Conservation (phyloP, 164 flowering plant species). For the Sedum album region DNA sequence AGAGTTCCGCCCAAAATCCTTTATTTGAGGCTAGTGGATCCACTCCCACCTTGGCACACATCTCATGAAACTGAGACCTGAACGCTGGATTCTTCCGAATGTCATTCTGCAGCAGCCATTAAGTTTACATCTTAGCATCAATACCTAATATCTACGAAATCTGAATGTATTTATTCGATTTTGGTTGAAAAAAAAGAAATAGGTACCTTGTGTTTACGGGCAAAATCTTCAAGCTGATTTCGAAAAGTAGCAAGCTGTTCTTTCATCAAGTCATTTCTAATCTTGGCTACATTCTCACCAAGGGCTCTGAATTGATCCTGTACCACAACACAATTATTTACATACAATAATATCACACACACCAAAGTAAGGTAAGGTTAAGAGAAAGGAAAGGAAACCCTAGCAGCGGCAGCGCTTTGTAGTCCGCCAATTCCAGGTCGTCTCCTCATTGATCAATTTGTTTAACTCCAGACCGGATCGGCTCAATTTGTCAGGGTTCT, state of each 20-base stretch:
- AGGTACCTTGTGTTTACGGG: constrained; percentile 91
- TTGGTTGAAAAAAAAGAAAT: too few species aligned
- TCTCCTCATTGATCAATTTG: constrained; percentile 26
- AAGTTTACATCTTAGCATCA: too few species aligned
- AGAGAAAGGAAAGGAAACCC: constrained; percentile 22
- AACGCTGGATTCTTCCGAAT: constrained; percentile 93
- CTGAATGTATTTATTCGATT: too few species aligned
- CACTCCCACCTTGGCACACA: constrained; percentile 97
- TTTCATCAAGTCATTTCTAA: constrained; percentile 88
- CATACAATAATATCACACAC: neutral
- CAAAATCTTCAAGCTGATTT: constrained; percentile 88
- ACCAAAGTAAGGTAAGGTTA: neutral
- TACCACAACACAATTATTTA: neutral
- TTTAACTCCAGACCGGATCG: too few species aligned
- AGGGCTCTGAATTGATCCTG: constrained; percentile 86
- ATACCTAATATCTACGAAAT: too few species aligned
- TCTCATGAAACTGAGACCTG: constrained; percentile 91
- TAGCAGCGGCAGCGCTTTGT: constrained; percentile 53
- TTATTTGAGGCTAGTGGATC: constrained; percentile 95
- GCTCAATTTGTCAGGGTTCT: too few species aligned
- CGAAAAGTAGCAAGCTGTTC: constrained; percentile 85
- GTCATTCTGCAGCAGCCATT: constrained; percentile 45
- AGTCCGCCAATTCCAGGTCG: constrained; percentile 57
- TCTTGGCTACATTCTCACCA: constrained; percentile 91
- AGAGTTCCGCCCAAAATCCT: constrained; percentile 96